Percentiles rank a stretch among this genome's conserved stretches.
Conservation (phyloP, 2,329 filamentous ascomycete species). For the Hypocreales sp. region DNA sequence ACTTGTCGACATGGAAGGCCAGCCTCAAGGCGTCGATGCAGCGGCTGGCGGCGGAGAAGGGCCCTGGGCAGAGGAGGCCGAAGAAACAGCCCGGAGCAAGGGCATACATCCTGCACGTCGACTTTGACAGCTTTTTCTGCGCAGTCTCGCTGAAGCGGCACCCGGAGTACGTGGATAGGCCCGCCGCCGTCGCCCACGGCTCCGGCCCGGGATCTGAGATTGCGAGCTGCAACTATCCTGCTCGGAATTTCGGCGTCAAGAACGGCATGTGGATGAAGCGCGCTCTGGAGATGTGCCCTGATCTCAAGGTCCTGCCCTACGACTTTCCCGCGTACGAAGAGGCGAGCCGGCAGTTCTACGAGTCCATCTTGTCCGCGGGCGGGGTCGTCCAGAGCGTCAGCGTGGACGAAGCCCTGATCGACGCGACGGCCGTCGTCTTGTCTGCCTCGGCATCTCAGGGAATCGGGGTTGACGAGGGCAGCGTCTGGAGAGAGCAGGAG, state of each 20-base stretch:
- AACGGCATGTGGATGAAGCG: conserved; percentile 99
- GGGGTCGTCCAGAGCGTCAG: conserved; percentile 91
- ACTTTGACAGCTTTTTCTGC: conserved; percentile 98
- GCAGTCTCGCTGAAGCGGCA: conserved; percentile 70
- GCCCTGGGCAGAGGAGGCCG: conserved; percentile 22
- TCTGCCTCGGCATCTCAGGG: conserved; percentile 51
- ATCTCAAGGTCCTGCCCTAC: conserved; percentile 82
- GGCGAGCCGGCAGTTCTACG: conserved; percentile 77
- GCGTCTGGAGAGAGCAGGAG: conserved; percentile 61
- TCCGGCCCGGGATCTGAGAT: conserved; percentile 81
- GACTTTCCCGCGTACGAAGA: conserved; percentile 93
- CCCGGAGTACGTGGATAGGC: conserved; percentile 63
- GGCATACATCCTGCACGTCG: conserved; percentile 83
- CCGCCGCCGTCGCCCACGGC: conserved; percentile 79
- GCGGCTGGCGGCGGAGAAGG: conserved; percentile 57
- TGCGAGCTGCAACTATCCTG: conserved; percentile 92
- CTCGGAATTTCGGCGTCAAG: conserved; percentile 71
- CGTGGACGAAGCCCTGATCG: conserved; percentile 85
- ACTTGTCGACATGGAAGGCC: conserved; percentile 92
- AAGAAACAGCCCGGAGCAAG: conserved; percentile 47
- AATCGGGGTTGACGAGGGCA: conserved; percentile 45
- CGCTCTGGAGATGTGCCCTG: conserved; percentile 68
- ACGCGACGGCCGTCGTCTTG: conserved; percentile 60
- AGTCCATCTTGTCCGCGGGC: conserved; percentile 62
- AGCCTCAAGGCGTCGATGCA: conserved; percentile 84